phyloP scores from a whole-genome alignment of 768 basidiomycete genomes.

The Macrolepiota dolichaula region DNA sequence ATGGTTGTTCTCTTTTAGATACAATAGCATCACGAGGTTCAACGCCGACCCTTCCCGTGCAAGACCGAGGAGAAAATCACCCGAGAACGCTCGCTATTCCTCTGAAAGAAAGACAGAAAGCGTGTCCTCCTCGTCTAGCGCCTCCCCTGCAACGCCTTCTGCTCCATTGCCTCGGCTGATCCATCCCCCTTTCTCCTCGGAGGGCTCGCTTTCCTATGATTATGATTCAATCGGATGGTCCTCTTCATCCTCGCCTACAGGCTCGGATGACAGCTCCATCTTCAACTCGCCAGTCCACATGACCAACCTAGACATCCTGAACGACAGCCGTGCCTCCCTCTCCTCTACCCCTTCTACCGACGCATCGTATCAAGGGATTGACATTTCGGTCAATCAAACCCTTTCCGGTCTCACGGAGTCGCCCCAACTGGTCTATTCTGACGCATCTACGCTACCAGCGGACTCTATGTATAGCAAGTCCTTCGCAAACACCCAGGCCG shows the following conservation, averaged over 20 bases:
- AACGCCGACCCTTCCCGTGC: slow-evolving; percentile 35
- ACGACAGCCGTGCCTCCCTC: slow-evolving; percentile 19
- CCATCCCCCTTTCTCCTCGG: slow-evolving; percentile 11
- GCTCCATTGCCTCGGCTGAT: slow-evolving; percentile 18
- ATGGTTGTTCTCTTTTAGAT: slow-evolving; percentile 28
- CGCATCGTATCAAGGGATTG: slow-evolving; percentile 28
- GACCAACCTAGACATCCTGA: slow-evolving; percentile 3
- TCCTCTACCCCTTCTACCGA: slow-evolving; percentile 25
- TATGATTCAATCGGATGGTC: slow-evolving; percentile 23
- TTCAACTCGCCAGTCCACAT: slow-evolving; percentile 18
- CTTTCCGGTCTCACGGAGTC: slow-evolving; percentile 28
- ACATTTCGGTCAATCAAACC: slow-evolving; percentile 29
- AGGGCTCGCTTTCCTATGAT: slow-evolving; percentile 16
- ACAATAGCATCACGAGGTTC: slow-evolving; percentile 51
- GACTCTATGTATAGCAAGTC: slow-evolving; percentile 11
- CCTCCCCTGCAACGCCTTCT: slow-evolving; percentile 35
- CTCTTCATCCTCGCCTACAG: slow-evolving; percentile 29
- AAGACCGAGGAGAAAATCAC: slow-evolving; percentile 35
- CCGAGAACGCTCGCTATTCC: slow-evolving; percentile 27
- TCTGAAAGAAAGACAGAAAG: slow-evolving; percentile 32
- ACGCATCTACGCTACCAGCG: slow-evolving; percentile 15
- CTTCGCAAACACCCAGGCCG: slow-evolving; percentile 10
- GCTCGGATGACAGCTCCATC: slow-evolving; percentile 26
- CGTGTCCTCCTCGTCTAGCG: slow-evolving; percentile 38
- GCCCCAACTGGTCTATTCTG: slow-evolving; percentile 23